Evolutionary conservation across 139 green algal genomes (phyloP), one percentile per base, ranked within the genome.

Genomic region (Closterium sp.): DNA sequence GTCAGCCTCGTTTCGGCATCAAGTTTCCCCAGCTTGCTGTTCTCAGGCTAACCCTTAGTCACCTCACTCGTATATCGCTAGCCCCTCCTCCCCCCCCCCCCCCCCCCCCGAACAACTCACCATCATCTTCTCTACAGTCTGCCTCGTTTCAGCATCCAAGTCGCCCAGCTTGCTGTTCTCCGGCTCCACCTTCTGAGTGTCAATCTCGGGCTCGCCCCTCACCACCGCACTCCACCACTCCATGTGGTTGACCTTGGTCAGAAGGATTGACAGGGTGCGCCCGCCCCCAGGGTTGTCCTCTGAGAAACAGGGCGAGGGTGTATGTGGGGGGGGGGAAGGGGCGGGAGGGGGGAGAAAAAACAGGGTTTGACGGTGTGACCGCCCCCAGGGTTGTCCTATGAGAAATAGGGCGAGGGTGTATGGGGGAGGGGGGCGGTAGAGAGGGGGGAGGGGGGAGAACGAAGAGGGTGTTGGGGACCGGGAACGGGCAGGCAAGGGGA

Each of bases 1-100:
- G n/a, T n/a, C n/a, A n/a, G n/a, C n/a, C n/a, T n/a, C n/a, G 97
- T 99, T 89, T 99, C 98, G 0, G 94, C 90, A 90, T 99, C 98
- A 84, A 99, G 95, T 89, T 99, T 98, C 7, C 30, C 83, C 35
- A 99, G 95, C 95, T 99, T 98, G 95, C 93, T 97, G 92, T 97
- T 98, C 93, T 99, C 98, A 0, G 98, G n/a, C n/a, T n/a, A n/a
- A n/a, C n/a, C n/a, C n/a, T n/a, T n/a, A n/a, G n/a, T n/a, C n/a
- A n/a, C n/a, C n/a, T n/a, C n/a, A n/a, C n/a, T n/a, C n/a, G n/a
- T n/a, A n/a, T n/a, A n/a, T n/a, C n/a, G n/a, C n/a, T n/a, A n/a
- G n/a, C n/a, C n/a, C n/a, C n/a, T n/a, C n/a, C n/a, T n/a, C n/a
- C n/a, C n/a, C n/a, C n/a, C n/a, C n/a, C n/a, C n/a, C n/a, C n/a